Percentiles rank a stretch among this genome's conserved stretches.
Conservation (phyloP, 768 basidiomycete species). For the Baorangia bicolor region DNA sequence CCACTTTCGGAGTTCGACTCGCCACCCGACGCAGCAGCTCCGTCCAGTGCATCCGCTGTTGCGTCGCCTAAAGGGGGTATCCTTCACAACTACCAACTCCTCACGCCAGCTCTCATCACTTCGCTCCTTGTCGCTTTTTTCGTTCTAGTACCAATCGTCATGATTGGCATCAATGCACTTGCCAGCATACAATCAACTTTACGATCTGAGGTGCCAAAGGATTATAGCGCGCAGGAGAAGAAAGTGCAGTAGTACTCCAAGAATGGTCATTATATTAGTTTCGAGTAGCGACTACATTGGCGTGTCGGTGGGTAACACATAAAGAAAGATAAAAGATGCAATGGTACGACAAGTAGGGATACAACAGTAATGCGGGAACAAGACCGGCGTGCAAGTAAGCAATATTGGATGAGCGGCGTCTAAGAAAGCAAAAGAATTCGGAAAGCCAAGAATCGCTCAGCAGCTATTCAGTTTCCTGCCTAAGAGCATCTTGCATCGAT, state of each 20-base stretch:
- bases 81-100: conserved; percentile 70
- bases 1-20: conserved; percentile 31
- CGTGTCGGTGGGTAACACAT: conserved; percentile 12
- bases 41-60: conserved; percentile 31
- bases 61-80: conserved; percentile 52
- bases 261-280: conserved; percentile 16
- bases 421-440: conserved; percentile 7
- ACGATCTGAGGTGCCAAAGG: conserved; percentile 61
- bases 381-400: conserved; percentile 10
- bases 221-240: conserved; percentile 66
- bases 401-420: conserved; percentile 9
- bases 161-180: conserved; percentile 63
- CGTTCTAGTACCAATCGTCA: conserved; percentile 62
- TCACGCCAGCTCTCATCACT: conserved; percentile 73
- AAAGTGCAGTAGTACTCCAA: conserved; percentile 61
- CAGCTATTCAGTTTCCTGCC: conserved; percentile 27
- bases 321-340: conserved; percentile 26
- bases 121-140: conserved; percentile 64
- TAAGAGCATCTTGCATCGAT: conserved; percentile 49
- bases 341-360: conserved; percentile 28
- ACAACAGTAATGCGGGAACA: conserved; percentile 25
- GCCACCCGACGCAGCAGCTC: conserved; percentile 18
- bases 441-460: background rate
- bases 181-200: conserved; percentile 73
- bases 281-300: conserved; percentile 19